Evolutionary conservation across 176 grass and related monocot genomes (phyloP).

Genomic region (Panicum miliaceum): DNA sequence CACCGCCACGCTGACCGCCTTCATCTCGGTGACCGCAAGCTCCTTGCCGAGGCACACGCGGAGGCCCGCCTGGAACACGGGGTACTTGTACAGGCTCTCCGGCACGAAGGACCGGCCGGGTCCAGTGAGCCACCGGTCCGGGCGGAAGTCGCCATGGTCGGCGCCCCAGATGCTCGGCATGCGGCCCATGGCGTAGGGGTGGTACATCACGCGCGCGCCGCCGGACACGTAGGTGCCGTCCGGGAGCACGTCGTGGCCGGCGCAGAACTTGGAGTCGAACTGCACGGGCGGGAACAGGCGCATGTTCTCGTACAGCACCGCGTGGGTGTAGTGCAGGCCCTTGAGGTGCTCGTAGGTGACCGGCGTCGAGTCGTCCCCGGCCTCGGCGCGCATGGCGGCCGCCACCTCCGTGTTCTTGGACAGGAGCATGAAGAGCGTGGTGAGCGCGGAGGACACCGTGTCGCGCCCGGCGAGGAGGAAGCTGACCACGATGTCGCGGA

Average conservation of each 20-base stretch:
- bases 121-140: constrained; percentile 71
- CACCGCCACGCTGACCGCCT: constrained; percentile 60
- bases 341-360: constrained; percentile 45
- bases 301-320: constrained; percentile 72
- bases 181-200: constrained; percentile 81
- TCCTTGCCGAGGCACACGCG: constrained; percentile 87
- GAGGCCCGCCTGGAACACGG: constrained; percentile 79
- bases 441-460: constrained; percentile 74
- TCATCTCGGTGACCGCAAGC: constrained; percentile 80
- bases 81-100: constrained; percentile 67
- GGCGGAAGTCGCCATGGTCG: constrained; percentile 63
- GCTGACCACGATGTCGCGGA: constrained; percentile 87
- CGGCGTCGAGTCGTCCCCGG: not conserved
- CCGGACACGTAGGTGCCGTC: constrained; percentile 65
- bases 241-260: constrained; percentile 58
- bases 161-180: constrained; percentile 76
- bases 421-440: constrained; percentile 74
- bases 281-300: constrained; percentile 78
- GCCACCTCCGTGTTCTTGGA: constrained; percentile 52
- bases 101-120: constrained; percentile 50
- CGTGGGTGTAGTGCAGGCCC: constrained; percentile 57
- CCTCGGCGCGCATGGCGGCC: constrained; percentile 56
- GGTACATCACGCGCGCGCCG: constrained; percentile 61
- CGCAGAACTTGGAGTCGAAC: constrained; percentile 89
- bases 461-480: constrained; percentile 81